Conservation (phyloP, 345 rosid species). For the Gossypium turneri region DNA sequence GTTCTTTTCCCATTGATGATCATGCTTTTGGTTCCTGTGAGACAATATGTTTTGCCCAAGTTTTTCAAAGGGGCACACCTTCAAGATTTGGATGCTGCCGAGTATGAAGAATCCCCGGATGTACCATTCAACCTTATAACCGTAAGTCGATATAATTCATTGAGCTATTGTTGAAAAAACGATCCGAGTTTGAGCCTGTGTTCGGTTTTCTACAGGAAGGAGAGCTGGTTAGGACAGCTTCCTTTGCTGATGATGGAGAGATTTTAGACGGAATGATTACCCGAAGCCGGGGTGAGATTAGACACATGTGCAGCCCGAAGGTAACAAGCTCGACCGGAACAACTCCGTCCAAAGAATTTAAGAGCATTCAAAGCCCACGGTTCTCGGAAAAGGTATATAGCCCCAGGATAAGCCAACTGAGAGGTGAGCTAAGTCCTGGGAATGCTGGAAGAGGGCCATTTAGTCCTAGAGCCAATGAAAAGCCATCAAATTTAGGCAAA, state of each 20-base stretch:
- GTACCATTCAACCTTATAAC: conserved; percentile 16
- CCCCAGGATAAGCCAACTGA: conserved; percentile 39
- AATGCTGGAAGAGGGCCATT: too few relatives aligned
- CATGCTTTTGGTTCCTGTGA: conserved; percentile 85
- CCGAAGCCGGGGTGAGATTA: conserved; percentile 83
- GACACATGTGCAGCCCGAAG: conserved; percentile 59
- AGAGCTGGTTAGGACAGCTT: conserved; percentile 58
- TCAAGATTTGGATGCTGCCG: conserved; percentile 89
- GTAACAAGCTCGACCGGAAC: conserved; percentile 29
- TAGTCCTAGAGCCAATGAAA: too few relatives aligned
- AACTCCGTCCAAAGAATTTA: conserved; percentile 49
- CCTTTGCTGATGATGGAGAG: conserved; percentile 53
- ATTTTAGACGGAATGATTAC: conserved; percentile 75
- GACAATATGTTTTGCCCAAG: conserved; percentile 75
- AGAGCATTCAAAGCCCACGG: conserved; percentile 44
- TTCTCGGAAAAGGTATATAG: conserved; percentile 49
- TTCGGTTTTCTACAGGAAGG: conserved; percentile 36
- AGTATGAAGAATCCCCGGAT: conserved; percentile 90
- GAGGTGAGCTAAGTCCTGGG: too few relatives aligned
- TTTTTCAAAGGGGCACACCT: conserved; percentile 86
- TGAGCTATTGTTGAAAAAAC: background rate
- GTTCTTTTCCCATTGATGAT: conserved; percentile 87
- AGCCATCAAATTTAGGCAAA: too few relatives aligned
- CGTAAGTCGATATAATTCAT: background rate
- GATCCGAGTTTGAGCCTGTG: background rate